Percentiles rank a stretch among this genome's conserved stretches.
These are phyloP conservation scores for Metschnikowia anglica DNA, from an alignment of 805 yeast species.

Conservation along the genomic window DNA sequence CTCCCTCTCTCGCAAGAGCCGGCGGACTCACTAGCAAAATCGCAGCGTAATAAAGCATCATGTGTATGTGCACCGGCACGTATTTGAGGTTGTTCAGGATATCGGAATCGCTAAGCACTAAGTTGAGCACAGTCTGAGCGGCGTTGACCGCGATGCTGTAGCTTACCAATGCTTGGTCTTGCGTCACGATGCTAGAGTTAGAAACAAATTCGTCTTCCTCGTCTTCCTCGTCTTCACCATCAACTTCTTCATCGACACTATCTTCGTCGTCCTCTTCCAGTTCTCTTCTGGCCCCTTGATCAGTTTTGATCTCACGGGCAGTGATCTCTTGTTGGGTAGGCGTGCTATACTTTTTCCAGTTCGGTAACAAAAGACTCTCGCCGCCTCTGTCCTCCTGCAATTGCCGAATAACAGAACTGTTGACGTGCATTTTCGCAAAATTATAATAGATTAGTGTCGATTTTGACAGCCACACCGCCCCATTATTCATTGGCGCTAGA, in stretches of 20 bases:
- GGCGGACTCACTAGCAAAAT: constrained; percentile 54
- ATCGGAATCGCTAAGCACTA: constrained; percentile 59
- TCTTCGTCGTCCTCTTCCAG: constrained; percentile 20
- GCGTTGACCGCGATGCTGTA: constrained; percentile 58
- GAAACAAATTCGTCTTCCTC: constrained; percentile 29
- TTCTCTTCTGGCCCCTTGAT: neutral
- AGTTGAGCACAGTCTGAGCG: constrained; percentile 59
- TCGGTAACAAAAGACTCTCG: constrained; percentile 30
- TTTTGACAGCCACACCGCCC: constrained; percentile 63
- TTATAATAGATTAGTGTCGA: constrained; percentile 69
- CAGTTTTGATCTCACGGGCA: neutral
- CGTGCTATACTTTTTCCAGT: constrained; percentile 25
- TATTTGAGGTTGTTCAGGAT: constrained; percentile 54
- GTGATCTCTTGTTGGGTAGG: neutral
- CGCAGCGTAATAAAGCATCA: constrained; percentile 69
- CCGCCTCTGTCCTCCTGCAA: constrained; percentile 30
- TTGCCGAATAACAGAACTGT: constrained; percentile 49
- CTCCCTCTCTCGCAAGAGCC: constrained; percentile 17
- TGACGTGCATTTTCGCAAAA: constrained; percentile 73
- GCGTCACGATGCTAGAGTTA: constrained; percentile 32
- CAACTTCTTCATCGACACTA: neutral
- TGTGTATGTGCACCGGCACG: constrained; percentile 71
- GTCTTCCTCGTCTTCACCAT: constrained; percentile 2
- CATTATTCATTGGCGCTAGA: constrained; percentile 57
- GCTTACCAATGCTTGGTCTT: constrained; percentile 35